Percentiles rank a stretch among this genome's conserved stretches.
Evolutionary conservation across 2,329 filamentous ascomycete species (phyloP).

Genomic region (Stemphylium lycopersici): DNA sequence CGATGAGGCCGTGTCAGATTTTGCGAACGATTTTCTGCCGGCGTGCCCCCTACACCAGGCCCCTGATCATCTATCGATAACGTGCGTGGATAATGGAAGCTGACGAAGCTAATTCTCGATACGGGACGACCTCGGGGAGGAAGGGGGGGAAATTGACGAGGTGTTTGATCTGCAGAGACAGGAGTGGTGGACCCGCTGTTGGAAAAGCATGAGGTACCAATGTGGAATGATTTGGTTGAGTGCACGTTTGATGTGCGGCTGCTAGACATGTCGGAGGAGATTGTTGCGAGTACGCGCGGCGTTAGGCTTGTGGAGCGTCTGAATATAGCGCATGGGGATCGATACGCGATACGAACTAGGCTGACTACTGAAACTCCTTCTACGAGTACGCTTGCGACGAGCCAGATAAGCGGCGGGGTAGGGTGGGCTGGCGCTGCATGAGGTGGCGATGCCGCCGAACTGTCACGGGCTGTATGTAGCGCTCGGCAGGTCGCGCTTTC

Average conservation of each 20-base stretch:
- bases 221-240: neutral
- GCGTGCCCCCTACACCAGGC: too few relatives aligned
- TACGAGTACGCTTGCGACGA: slow-evolving; percentile 2
- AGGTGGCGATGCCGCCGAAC: neutral
- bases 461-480: neutral
- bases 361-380: slow-evolving; percentile 3
- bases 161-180: slow-evolving; percentile 9
- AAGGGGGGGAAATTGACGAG: neutral
- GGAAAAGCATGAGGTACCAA: neutral
- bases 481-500: neutral
- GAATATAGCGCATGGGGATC: slow-evolving; percentile 9
- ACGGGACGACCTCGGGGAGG: neutral
- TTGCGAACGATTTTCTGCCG: too few relatives aligned
- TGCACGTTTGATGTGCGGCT: slow-evolving; percentile 10
- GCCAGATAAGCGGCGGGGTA: slow-evolving; percentile 1
- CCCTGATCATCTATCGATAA: too few relatives aligned
- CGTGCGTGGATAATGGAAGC: too few relatives aligned
- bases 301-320: slow-evolving; percentile 4
- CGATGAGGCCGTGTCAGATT: too few relatives aligned
- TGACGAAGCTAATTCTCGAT: neutral
- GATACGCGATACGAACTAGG: slow-evolving; percentile 14
- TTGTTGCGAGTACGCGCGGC: slow-evolving; percentile 17
- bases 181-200: slow-evolving; percentile 1
- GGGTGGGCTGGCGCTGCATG: neutral
- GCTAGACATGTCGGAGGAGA: slow-evolving; percentile 4